Conservation (phyloP, 495 filamentous ascomycete species). For the Hyphodiscus hymeniophilus region DNA sequence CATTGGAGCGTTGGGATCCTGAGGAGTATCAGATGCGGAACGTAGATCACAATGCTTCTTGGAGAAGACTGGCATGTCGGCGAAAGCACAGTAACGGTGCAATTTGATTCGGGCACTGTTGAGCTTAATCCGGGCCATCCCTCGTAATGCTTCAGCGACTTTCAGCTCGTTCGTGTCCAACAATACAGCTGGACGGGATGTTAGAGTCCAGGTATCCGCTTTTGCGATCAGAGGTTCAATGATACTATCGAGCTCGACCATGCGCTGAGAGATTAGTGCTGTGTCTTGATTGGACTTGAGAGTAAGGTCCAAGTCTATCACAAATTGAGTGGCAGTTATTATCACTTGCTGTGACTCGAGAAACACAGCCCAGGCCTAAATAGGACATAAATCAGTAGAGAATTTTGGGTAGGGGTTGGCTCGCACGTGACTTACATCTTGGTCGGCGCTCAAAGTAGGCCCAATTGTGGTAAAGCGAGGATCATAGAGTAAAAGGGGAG, state of each 20-base stretch:
- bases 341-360: slow-evolving; percentile 51
- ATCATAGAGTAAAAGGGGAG: slow-evolving; percentile 46
- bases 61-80: slow-evolving; percentile 50
- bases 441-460: slow-evolving; percentile 42
- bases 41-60: slow-evolving; percentile 51
- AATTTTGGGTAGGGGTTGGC: slow-evolving; percentile 7
- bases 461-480: slow-evolving; percentile 49
- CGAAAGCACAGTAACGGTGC: slow-evolving; percentile 53
- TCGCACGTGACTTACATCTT: slow-evolving; percentile 34
- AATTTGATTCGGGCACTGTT: slow-evolving; percentile 53
- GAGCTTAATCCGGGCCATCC: slow-evolving; percentile 49
- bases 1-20: slow-evolving; percentile 11
- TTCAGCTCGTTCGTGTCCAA: slow-evolving; percentile 39
- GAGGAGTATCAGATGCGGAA: slow-evolving; percentile 24
- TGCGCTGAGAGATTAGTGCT: slow-evolving; percentile 32
- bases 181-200: slow-evolving; percentile 29
- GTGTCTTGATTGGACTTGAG: slow-evolving; percentile 3
- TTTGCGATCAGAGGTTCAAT: slow-evolving; percentile 39
- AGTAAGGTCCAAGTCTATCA: slow-evolving; percentile 25
- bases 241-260: slow-evolving; percentile 46
- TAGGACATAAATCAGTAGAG: slow-evolving; percentile 10
- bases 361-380: slow-evolving; percentile 45
- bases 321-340: slow-evolving; percentile 46
- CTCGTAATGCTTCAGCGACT: slow-evolving; percentile 41
- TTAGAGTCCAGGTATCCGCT: slow-evolving; percentile 31